Conservation (phyloP, 345 rosid genomes). For the Moringa oleifera region DNA sequence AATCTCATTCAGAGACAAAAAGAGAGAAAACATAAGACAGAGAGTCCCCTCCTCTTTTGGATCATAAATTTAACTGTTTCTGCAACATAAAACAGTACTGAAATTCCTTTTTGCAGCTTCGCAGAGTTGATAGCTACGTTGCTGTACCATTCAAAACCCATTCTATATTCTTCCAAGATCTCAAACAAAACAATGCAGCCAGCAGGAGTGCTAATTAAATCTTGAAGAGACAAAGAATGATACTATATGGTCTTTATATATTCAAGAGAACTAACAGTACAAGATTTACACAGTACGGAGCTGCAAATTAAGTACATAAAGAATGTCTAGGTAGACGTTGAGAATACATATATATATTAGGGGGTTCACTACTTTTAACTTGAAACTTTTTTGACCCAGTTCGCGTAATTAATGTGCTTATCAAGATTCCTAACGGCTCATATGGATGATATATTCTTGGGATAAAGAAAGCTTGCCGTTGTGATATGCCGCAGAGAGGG, state of each 20-base stretch:
- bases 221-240: background rate
- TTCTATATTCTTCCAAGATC: background rate
- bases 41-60: background rate
- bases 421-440: background rate
- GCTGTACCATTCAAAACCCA: constrained; percentile 8
- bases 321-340: background rate
- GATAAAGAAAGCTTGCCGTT: constrained; percentile 9
- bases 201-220: too few relatives aligned
- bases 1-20: too few relatives aligned
- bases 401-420: background rate
- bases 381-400: constrained; percentile 5
- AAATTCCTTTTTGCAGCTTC: constrained; percentile 11
- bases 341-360: background rate
- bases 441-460: background rate
- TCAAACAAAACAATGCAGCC: background rate
- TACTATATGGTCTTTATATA: too few relatives aligned
- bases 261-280: too few relatives aligned
- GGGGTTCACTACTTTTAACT: background rate
- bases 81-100: background rate
- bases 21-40: too few relatives aligned
- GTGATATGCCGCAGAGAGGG: background rate
- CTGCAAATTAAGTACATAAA: background rate
- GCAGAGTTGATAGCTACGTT: too few relatives aligned
- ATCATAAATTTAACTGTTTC: constrained; percentile 10
- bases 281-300: too few relatives aligned